phyloP scores from a whole-genome alignment of 352 stramenopile species.

The Pythium apleroticum region DNA sequence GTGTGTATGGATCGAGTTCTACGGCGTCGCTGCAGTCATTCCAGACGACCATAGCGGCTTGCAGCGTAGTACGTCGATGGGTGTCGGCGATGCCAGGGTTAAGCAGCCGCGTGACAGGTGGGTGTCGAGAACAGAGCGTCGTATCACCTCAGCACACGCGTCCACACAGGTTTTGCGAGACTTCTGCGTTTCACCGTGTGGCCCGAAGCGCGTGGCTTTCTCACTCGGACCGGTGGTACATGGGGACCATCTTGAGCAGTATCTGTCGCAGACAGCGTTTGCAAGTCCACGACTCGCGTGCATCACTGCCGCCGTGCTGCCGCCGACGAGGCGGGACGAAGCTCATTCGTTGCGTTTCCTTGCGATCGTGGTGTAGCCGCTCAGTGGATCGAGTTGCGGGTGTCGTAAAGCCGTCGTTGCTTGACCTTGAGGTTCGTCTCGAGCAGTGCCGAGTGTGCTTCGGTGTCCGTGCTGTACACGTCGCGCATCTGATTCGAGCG shows the following conservation, averaged over 20 bases:
- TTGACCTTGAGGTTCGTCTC: slow-evolving; percentile 30
- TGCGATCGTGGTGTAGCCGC: background rate
- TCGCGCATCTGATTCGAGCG: slow-evolving; percentile 30
- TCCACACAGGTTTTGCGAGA: too few relatives aligned
- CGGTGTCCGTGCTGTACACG: slow-evolving; percentile 25
- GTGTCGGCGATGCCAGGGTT: too few relatives aligned
- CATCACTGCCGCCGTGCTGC: background rate
- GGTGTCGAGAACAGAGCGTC: too few relatives aligned
- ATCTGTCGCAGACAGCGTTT: too few relatives aligned
- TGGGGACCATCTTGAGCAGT: too few relatives aligned
- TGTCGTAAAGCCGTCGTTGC: slow-evolving; percentile 31
- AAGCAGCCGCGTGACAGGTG: too few relatives aligned
- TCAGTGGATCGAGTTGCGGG: slow-evolving; percentile 26
- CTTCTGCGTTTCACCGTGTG: too few relatives aligned
- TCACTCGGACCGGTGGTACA: too few relatives aligned
- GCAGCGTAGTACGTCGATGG: too few relatives aligned
- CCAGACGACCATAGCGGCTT: background rate
- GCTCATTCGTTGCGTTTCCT: background rate
- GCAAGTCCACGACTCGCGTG: too few relatives aligned
- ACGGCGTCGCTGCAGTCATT: background rate
- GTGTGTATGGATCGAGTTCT: background rate
- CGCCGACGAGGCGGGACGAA: background rate
- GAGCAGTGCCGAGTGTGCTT: background rate
- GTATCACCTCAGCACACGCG: too few relatives aligned
- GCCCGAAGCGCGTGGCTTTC: too few relatives aligned